Conservation (phyloP, 1,284 basidiomycete genomes). For the Cystobasidiaceae sp. region DNA sequence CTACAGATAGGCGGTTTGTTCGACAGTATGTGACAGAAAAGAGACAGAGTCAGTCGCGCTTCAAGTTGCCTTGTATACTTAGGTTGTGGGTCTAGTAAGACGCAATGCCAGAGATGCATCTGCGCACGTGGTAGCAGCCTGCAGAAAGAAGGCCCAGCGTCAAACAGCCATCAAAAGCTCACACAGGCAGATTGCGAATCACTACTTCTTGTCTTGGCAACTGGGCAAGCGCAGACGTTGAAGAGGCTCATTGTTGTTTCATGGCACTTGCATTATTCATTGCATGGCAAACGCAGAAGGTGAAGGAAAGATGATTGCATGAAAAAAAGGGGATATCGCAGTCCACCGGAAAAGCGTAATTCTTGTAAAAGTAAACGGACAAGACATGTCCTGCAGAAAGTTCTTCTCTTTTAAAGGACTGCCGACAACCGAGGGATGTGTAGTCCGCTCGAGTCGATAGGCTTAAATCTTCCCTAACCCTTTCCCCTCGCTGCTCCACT, state of each 20-base stretch:
- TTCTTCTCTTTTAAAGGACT: neutral
- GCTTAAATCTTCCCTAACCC: constrained; percentile 10
- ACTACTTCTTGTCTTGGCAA: too few relatives aligned
- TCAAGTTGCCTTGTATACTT: too few relatives aligned
- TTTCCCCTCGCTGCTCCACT: constrained; percentile 23
- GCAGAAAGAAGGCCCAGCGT: too few relatives aligned
- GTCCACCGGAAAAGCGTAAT: neutral
- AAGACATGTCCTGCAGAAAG: neutral
- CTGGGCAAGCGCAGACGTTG: too few relatives aligned
- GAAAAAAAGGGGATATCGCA: neutral
- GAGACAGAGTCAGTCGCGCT: neutral
- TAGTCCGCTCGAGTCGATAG: constrained; percentile 9
- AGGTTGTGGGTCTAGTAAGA: too few relatives aligned
- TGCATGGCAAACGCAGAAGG: neutral
- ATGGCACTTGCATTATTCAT: too few relatives aligned
- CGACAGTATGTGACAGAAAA: too few relatives aligned
- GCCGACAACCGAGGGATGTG: constrained; percentile 4
- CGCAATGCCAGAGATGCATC: too few relatives aligned
- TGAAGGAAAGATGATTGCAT: neutral
- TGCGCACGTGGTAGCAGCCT: too few relatives aligned
- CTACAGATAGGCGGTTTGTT: constrained; percentile 15
- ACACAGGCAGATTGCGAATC: too few relatives aligned
- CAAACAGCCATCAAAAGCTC: too few relatives aligned
- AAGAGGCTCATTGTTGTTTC: too few relatives aligned
- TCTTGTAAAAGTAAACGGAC: neutral